Evolutionary conservation across 2,329 filamentous ascomycete genomes (phyloP).

Genomic region (Malbranchea cinnamomea): DNA sequence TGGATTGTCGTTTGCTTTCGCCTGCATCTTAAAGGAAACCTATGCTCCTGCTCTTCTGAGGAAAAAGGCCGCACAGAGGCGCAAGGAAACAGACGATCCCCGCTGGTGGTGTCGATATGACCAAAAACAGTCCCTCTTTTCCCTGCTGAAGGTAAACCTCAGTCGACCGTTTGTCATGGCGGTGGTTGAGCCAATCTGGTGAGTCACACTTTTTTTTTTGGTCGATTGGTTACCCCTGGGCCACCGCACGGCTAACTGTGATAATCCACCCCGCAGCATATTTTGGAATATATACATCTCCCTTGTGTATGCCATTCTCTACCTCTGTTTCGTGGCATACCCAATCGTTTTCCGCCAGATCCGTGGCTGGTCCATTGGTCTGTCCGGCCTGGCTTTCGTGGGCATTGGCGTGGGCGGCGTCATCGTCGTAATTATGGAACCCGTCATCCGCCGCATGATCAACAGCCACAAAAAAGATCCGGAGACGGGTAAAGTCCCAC

Average conservation of each 20-base stretch:
- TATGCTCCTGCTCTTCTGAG: constrained; percentile 60
- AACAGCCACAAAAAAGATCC: constrained; percentile 61
- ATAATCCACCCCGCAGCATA: constrained; percentile 35
- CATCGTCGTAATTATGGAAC: constrained; percentile 41
- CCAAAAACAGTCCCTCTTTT: constrained; percentile 46
- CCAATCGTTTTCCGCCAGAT: constrained; percentile 64
- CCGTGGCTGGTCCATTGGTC: constrained; percentile 61
- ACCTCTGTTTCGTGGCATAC: constrained; percentile 82
- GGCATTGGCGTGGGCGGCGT: constrained; percentile 50
- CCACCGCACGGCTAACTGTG: constrained; percentile 1
- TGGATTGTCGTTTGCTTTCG: constrained; percentile 44
- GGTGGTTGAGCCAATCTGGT: constrained; percentile 75
- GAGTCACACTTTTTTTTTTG: constrained; percentile 11
- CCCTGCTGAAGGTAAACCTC: constrained; percentile 59
- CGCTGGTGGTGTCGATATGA: constrained; percentile 74
- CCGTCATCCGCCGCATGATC: constrained; percentile 62
- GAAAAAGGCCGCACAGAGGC: constrained; percentile 45
- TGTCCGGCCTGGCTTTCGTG: constrained; percentile 63
- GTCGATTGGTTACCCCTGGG: not conserved
- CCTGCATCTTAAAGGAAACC: constrained; percentile 54
- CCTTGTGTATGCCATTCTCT: constrained; percentile 72
- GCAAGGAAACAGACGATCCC: constrained; percentile 54
- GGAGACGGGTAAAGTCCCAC: constrained; percentile 54
- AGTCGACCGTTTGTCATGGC: constrained; percentile 64
- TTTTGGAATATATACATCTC: constrained; percentile 59